Conservation (phyloP, 2,329 filamentous ascomycete species). For the Zymoseptoria ardabiliae region DNA sequence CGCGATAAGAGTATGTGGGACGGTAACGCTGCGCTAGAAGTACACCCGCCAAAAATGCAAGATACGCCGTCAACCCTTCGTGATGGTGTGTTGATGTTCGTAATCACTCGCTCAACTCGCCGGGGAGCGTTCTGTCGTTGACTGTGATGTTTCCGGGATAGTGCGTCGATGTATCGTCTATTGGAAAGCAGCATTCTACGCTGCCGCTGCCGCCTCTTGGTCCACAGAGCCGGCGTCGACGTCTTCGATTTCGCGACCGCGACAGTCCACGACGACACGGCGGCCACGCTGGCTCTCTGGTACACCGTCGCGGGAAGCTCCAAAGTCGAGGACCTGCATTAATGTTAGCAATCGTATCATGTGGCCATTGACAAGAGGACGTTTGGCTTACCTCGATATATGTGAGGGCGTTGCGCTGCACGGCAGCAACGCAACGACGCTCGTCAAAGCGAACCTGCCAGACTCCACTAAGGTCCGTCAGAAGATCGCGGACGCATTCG, state of each 20-base stretch:
- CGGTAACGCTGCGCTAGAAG: background rate
- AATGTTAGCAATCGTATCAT: constrained; percentile 27
- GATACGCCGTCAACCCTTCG: background rate
- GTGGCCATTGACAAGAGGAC: background rate
- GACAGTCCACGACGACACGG: constrained; percentile 54
- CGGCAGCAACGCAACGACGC: constrained; percentile 87
- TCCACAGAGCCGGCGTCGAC: constrained; percentile 19
- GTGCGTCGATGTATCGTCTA: background rate
- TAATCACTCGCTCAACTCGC: background rate
- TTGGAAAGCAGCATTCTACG: constrained; percentile 2
- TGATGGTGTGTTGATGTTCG: background rate
- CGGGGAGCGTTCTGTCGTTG: background rate
- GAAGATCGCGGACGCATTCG: constrained; percentile 82
- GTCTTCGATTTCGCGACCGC: constrained; percentile 29
- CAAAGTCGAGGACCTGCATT: constrained; percentile 86
- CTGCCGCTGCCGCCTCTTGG: constrained; percentile 6
- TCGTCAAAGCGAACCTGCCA: constrained; percentile 99
- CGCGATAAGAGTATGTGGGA: background rate
- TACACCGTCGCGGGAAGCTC: constrained; percentile 81
- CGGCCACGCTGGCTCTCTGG: constrained; percentile 68
- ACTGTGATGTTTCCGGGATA: background rate
- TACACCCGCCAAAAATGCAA: background rate
- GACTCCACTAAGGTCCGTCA: constrained; percentile 91
- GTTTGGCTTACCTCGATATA: constrained; percentile 76
- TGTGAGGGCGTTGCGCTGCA: constrained; percentile 84